Percentiles rank a stretch among this genome's conserved stretches.
These are phyloP conservation scores for Apophysomyces elegans DNA, from an alignment of 371 early-diverging fungal species.

Conservation along the genomic window DNA sequence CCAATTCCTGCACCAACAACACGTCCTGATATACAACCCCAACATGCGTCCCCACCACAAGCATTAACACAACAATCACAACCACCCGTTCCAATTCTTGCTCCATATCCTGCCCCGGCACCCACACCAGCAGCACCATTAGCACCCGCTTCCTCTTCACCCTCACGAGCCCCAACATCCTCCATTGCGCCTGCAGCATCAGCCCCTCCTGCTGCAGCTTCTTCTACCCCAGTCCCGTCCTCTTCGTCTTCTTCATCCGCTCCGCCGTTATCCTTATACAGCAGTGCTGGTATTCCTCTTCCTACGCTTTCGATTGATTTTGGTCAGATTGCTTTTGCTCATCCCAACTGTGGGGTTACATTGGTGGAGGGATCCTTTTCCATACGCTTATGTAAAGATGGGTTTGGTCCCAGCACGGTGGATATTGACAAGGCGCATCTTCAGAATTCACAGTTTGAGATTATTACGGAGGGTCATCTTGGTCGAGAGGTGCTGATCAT, in stretches of 20 bases:
- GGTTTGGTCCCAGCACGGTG: conserved; percentile 45
- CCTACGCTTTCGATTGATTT: conserved; percentile 67
- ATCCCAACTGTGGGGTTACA: conserved; percentile 64
- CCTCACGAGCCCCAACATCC: no score
- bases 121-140: conserved; percentile 5
- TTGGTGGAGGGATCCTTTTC: conserved; percentile 57
- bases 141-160: no score
- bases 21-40: no score
- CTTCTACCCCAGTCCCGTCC: no score
- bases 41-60: no score
- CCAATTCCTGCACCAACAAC: not conserved
- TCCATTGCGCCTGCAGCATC: no score
- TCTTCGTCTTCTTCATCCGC: no score
- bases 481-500: conserved; percentile 55
- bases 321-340: conserved; percentile 49
- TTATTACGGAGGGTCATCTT: conserved; percentile 43
- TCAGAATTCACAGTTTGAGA: conserved; percentile 47
- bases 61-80: not conserved
- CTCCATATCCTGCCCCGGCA: not conserved
- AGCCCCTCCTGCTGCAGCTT: no score
- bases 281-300: conserved; percentile 50
- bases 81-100: not conserved
- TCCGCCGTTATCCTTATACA: conserved; percentile 31
- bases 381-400: conserved; percentile 52
- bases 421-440: conserved; percentile 56